Evolutionary conservation across 139 green algal genomes (phyloP), one percentile per base, ranked within the genome.

Genomic region (Gonium pectorale): DNA sequence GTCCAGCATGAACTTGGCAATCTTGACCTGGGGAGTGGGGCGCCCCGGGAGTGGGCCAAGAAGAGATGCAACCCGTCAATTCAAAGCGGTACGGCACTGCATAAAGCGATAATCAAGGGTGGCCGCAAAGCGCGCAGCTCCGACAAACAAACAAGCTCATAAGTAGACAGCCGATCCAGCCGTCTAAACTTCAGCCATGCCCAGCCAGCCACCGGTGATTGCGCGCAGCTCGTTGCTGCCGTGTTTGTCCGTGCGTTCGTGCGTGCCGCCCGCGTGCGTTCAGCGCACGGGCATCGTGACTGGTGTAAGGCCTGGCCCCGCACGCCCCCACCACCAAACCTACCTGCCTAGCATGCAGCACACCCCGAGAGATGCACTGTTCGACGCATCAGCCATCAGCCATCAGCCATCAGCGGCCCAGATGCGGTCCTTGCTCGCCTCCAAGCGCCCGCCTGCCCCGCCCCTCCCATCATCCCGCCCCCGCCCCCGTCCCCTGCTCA

Each of bases 1-100:
- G 33, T 83, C 77, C 60, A 83, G 77, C 41, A 74, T 64, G 63
- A 83, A 83, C 63, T 74, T 83, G 17, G 31, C 77, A 31, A 83
- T 83, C 62, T 63, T 73, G 43, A 83, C 77, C 77, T 83, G 77
- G 22, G 22, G 35, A 54, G 46, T 11, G 46, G 46, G 13, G n/a
- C n/a, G n/a, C n/a, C n/a, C n/a, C n/a, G n/a, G n/a, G n/a, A n/a
- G n/a, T n/a, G n/a, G n/a, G n/a, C n/a, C n/a, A n/a, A n/a, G n/a
- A n/a, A n/a, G n/a, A n/a, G n/a, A n/a, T n/a, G n/a, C 43, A 68
- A 43, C 9, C 49, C 13, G 13, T 26, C 17, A 56, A 13, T 13
- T 13, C 13, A 56, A 17, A 56, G 17, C 13, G 13, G 17, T 56
- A 13, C 17, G 49, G 13, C 49, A 56, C 49, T 17, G 13, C 17